phyloP scores from a whole-genome alignment of 2,329 filamentous ascomycete genomes.

The Neonectria punicea region DNA sequence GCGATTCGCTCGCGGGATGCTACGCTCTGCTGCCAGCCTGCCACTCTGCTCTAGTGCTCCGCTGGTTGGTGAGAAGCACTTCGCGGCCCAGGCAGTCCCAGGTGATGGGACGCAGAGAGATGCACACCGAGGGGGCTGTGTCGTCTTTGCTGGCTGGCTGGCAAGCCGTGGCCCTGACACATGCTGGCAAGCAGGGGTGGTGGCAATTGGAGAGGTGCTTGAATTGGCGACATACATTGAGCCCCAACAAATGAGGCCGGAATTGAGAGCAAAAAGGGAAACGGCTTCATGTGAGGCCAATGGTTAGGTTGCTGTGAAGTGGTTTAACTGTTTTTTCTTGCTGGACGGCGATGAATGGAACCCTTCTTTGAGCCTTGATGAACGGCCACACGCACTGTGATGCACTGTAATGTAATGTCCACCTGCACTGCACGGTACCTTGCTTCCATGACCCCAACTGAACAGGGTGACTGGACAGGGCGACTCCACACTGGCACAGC shows the following conservation, averaged over 20 bases:
- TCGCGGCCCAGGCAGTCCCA: conserved; percentile 5
- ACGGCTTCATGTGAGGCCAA: conserved; percentile 10
- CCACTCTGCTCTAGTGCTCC: conserved; percentile 21
- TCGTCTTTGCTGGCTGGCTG: conserved; percentile 26
- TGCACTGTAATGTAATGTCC: conserved; percentile 12
- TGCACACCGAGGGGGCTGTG: conserved; percentile 28
- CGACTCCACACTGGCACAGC: background rate
- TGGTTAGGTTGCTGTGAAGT: conserved; percentile 1
- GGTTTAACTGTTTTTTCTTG: conserved; percentile 4
- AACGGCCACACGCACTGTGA: conserved; percentile 14
- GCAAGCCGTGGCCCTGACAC: conserved; percentile 28
- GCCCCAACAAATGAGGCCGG: conserved; percentile 2
- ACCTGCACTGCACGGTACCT: conserved; percentile 22
- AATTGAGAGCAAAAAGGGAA: background rate
- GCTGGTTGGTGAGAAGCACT: conserved; percentile 18
- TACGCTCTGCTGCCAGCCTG: conserved; percentile 14
- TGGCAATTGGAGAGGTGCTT: conserved; percentile 6
- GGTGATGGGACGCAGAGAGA: conserved; percentile 23
- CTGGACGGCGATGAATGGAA: background rate
- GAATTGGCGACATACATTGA: conserved; percentile 11
- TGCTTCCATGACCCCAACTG: conserved; percentile 18
- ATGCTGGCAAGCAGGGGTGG: conserved; percentile 22
- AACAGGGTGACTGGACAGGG: background rate
- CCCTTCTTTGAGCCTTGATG: conserved; percentile 1
- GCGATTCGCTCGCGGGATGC: conserved; percentile 19